These are phyloP conservation scores for Lunasporangiospora selenospora DNA, from an alignment of 192 early-diverging fungal species.

Conservation along the genomic window DNA sequence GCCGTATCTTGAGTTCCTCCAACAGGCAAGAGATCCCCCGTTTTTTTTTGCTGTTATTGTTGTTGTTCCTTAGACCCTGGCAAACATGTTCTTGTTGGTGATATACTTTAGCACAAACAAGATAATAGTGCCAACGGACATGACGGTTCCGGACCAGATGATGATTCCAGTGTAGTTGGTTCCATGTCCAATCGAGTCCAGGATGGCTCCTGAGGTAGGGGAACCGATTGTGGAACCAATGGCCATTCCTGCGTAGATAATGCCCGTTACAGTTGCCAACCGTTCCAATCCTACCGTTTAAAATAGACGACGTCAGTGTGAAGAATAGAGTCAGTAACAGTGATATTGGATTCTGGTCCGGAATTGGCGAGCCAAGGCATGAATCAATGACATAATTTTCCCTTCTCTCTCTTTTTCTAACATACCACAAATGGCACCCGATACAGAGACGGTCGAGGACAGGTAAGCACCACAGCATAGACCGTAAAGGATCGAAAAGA, in stretches of 20 bases:
- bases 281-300: too few relatives aligned
- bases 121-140: slow-evolving; percentile 21
- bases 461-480: slow-evolving; percentile 47
- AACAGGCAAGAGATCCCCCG: too few relatives aligned
- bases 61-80: slow-evolving; percentile 7
- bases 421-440: slow-evolving; percentile 32
- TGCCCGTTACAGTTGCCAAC: slow-evolving; percentile 31
- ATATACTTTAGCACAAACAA: slow-evolving; percentile 16
- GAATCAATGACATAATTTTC: too few relatives aligned
- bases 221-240: slow-evolving; percentile 33
- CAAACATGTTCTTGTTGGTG: slow-evolving; percentile 22
- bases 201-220: slow-evolving; percentile 40
- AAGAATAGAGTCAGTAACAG: too few relatives aligned
- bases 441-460: slow-evolving; percentile 40
- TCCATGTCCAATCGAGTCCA: slow-evolving; percentile 18
- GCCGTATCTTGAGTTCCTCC: too few relatives aligned
- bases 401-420: too few relatives aligned
- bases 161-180: slow-evolving; percentile 39
- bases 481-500: slow-evolving; percentile 38
- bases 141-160: slow-evolving; percentile 22
- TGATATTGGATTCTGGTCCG: too few relatives aligned
- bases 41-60: too few relatives aligned
- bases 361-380: too few relatives aligned
- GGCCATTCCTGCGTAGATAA: slow-evolving; percentile 42
- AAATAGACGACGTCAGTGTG: too few relatives aligned